These are phyloP conservation scores for Candida sp. DNA, from an alignment of 1,139 yeast species.

Conservation along the genomic window DNA sequence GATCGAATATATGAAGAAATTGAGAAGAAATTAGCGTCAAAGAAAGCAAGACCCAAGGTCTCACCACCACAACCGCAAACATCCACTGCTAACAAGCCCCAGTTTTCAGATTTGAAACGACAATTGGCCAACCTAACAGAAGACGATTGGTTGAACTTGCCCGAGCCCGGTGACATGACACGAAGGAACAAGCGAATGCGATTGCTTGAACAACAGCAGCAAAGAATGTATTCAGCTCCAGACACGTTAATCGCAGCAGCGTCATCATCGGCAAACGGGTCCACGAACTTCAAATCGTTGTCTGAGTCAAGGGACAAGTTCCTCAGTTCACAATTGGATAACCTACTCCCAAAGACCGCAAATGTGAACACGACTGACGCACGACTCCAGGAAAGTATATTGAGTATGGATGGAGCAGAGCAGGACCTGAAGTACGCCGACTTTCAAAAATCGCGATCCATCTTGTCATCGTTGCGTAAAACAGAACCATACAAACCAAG, in stretches of 20 bases:
- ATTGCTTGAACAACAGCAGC: constrained; percentile 62
- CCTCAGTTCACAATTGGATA: constrained; percentile 52
- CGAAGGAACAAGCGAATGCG: constrained; percentile 76
- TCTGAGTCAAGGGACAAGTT: constrained; percentile 58
- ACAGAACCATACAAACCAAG: constrained; percentile 76
- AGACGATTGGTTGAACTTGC: constrained; percentile 81
- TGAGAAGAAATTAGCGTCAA: constrained; percentile 56
- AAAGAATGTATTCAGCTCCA: constrained; percentile 83
- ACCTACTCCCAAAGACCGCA: constrained; percentile 15
- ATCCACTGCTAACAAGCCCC: constrained; percentile 11
- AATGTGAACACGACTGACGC: constrained; percentile 48
- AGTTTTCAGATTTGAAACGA: constrained; percentile 59
- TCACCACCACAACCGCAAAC: neutral
- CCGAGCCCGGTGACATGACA: constrained; percentile 91
- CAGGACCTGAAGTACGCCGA: constrained; percentile 16
- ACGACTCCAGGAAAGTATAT: constrained; percentile 13
- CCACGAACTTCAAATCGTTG: constrained; percentile 51
- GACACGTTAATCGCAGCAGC: constrained; percentile 54
- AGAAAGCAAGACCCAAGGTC: constrained; percentile 20
- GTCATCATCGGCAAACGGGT: constrained; percentile 15
- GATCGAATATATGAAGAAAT: constrained; percentile 69
- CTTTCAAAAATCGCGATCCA: constrained; percentile 51
- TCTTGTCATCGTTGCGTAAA: constrained; percentile 71
- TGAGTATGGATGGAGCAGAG: constrained; percentile 12
- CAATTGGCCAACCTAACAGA: constrained; percentile 61